Base-by-base conservation (phyloP, 2,329 filamentous ascomycete genomes). In the Cyphellophora europaea region DNA sequence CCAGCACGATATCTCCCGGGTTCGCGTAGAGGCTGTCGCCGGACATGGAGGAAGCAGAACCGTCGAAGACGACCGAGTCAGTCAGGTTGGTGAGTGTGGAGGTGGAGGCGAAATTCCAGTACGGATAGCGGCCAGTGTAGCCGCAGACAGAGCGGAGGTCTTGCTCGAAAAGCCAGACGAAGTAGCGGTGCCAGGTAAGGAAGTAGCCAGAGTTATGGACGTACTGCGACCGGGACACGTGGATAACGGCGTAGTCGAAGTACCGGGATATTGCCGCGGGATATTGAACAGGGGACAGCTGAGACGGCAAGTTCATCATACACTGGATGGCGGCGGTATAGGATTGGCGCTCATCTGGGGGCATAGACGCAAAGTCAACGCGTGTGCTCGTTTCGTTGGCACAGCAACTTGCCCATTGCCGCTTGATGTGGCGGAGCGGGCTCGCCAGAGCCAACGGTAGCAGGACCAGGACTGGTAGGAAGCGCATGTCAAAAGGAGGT, bases 141-240 rank as follows among this genome's bases (percentile, higher is more conserved):
- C 59, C 58, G 36, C 66, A 69, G 36, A 65, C 58, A 2, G 62
- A 48, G 32, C 57, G 54, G 3, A 69, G 53, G 18, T 59, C 60
- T 37, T 57, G 50, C 42, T 68, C 65, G 38, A 61, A 66, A 5
- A 59, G 49, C 36, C 49, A 56, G 32, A 61, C 51, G 44, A 61
- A 65, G 38, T 62, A 61, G 17, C 65, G 56, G 38, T 67, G 65
- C 62, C 63, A 65, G 19, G 57, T 54, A 19, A 66, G 50, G 49
- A 66, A 63, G 45, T 51, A 51, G 16, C 52, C 54, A 36, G 53
- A 37, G 13, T 41, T 51, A 30, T 63, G 60, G 30, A 62, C 56
- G 21, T 43, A 49, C 12, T 52, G 41, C 3, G 57, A 59, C 30
- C 54, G 48, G 31, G 54, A 50, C 19, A 59, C 57, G 33, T 65